phyloP scores from a whole-genome alignment of 78 protist genomes.

The Planoprotostelium fungivorum region DNA sequence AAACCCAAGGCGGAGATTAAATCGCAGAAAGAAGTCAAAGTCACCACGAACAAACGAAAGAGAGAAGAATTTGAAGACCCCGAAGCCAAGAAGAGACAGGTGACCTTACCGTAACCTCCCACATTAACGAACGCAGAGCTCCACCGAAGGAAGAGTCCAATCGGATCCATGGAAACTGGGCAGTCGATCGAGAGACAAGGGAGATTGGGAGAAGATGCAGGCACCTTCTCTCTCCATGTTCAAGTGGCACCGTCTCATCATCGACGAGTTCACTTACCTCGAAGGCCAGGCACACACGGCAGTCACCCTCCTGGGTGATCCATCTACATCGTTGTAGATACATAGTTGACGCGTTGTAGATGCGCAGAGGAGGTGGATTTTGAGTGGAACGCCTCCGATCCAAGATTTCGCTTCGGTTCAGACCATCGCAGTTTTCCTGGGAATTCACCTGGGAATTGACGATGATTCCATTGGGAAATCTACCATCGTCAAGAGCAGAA shows the following conservation, averaged over 20 bases:
- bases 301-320: neutral
- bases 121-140: neutral
- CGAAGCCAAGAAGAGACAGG: neutral
- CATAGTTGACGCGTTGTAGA: neutral
- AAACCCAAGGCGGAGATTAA: no score
- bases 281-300: neutral
- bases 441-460: neutral
- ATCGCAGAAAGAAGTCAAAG: neutral
- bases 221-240: neutral
- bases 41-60: no score
- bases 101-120: neutral
- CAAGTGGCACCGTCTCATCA: neutral
- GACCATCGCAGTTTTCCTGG: neutral
- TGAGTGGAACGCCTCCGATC: neutral
- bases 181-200: neutral
- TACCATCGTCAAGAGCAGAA: neutral
- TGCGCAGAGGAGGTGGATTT: neutral
- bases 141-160: neutral
- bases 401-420: neutral
- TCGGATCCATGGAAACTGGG: neutral
- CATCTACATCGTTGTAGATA: neutral
- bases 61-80: neutral
- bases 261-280: neutral
- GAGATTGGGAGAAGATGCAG: neutral
- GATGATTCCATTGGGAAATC: neutral